Percentiles rank a stretch among this genome's conserved stretches.
These are phyloP conservation scores for Rhodofomes roseus DNA, from an alignment of 1,284 basidiomycete species.

Conservation along the genomic window DNA sequence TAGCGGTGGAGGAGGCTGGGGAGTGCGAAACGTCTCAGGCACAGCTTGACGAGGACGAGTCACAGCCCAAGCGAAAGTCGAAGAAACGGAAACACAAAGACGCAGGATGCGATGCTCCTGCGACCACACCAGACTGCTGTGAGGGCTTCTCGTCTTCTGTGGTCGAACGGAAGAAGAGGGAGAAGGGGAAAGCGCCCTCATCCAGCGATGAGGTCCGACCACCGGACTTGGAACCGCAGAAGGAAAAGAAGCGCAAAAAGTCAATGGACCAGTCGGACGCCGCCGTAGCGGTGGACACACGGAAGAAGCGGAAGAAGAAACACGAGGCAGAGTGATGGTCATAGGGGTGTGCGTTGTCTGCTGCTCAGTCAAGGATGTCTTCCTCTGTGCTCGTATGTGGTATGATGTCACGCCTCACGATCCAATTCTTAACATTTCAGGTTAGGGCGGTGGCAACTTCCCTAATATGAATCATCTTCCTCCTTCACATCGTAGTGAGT, in stretches of 20 bases:
- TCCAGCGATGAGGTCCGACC: not conserved
- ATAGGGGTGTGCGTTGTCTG: not conserved
- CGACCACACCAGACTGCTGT: not conserved
- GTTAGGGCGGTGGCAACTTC: not conserved
- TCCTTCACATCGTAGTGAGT: too few species aligned
- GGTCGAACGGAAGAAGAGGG: slow-evolving; percentile 9
- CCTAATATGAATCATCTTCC: not conserved
- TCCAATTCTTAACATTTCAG: too few species aligned
- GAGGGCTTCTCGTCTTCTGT: not conserved
- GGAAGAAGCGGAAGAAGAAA: slow-evolving; percentile 1
- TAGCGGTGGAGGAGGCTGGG: not conserved
- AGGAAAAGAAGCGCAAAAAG: slow-evolving; percentile 16
- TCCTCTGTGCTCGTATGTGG: not conserved
- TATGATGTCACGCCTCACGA: too few species aligned
- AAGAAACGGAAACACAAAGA: not conserved
- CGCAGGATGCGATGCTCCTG: not conserved
- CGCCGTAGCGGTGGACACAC: not conserved
- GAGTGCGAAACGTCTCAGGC: not conserved
- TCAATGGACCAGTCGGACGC: slow-evolving; percentile 1
- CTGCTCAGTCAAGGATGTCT: not conserved
- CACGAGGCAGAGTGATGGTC: not conserved
- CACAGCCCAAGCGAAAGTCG: slow-evolving; percentile 9
- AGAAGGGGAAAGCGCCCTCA: slow-evolving; percentile 10
- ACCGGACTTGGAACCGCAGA: not conserved
- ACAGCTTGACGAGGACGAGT: not conserved